A percentile compares a stretch with the other conserved stretches of the same genome.
phyloP scores from a whole-genome alignment of 345 rosid species.

The Noccaea caerulescens region DNA sequence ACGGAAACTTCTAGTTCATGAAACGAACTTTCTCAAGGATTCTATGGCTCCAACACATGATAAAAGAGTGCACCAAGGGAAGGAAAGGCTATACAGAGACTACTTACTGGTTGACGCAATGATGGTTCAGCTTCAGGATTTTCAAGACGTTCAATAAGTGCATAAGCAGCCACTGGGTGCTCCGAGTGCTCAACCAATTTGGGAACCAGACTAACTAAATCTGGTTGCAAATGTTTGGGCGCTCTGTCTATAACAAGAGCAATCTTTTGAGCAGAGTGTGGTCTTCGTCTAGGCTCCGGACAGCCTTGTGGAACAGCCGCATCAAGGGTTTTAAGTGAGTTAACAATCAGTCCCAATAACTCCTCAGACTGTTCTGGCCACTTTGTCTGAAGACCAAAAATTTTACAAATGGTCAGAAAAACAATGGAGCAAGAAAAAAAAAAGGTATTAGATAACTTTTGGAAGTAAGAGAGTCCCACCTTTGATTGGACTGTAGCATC shows the following conservation, averaged over 20 bases:
- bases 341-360: conserved; percentile 91
- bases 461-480: conserved; percentile 50
- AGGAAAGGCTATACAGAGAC: conserved; percentile 29
- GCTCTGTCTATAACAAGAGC: conserved; percentile 95
- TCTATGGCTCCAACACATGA: conserved; percentile 25
- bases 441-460: conserved; percentile 7
- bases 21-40: conserved; percentile 13
- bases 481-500: conserved; percentile 72
- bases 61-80: conserved; percentile 1
- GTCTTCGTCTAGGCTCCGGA: conserved; percentile 93
- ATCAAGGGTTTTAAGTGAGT: conserved; percentile 92
- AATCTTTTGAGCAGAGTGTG: conserved; percentile 93
- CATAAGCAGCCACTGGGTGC: conserved; percentile 89
- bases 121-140: conserved; percentile 90
- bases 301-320: conserved; percentile 96
- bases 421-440: neutral
- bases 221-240: conserved; percentile 87
- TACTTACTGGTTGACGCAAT: conserved; percentile 79
- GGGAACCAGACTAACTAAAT: conserved; percentile 93
- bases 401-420: conserved; percentile 34
- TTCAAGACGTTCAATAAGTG: conserved; percentile 85
- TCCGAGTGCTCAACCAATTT: conserved; percentile 95
- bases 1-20: conserved; percentile 16
- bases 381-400: conserved; percentile 68
- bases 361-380: conserved; percentile 99